Evolutionary conservation across 129 eudicot species (phyloP), one percentile per base, ranked within the genome.

Genomic region (Mikania micrantha): DNA sequence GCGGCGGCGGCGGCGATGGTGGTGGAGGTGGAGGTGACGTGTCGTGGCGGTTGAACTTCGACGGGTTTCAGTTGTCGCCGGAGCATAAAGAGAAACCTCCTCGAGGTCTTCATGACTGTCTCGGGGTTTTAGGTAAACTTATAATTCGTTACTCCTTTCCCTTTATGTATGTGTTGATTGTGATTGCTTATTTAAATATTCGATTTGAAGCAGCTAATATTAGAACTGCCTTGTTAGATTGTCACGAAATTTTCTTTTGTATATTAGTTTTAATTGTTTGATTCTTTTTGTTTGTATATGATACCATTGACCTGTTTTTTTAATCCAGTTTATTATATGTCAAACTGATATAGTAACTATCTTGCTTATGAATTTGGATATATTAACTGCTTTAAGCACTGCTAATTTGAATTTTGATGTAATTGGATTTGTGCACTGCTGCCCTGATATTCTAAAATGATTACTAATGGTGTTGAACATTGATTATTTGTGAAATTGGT

Each of bases 21-120:
- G 73, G 74, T 12, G 59, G 63, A 0, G 75, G 50, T 8, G 20
- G 32, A 9, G 21, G 52, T 7, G 85, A 74, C 10, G 66, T 56
- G 16, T 79, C 87, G 4, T 79, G 87, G 87, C 71, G 84, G 60
- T 60, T 85, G 65, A 85, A 85, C 78, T 81, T 81, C 59, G 80
- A 85, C 9, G 86, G 75, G 4, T 63, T 70, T 25, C 83, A 79
- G 70, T 44, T 85, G 0, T 78, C 86, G 10, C 8, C 77, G 24
- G 80, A 81, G 61, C 75, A 81, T 12, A 85, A 64, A 22, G 96
- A 83, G 81, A 88, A 83, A 35, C 81, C 89, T 41, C 81, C 84
- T 49, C 82, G 84, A 27, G 67, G 83, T 16, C 74, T 85, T 58
- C 86, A 85, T 42, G 78, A 79, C 62, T 85, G 84, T 38, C 84